Percentiles rank a stretch among this genome's conserved stretches.
These are phyloP conservation scores for Phytophthora multivora DNA, from an alignment of 352 stramenopile species.

Conservation along the genomic window DNA sequence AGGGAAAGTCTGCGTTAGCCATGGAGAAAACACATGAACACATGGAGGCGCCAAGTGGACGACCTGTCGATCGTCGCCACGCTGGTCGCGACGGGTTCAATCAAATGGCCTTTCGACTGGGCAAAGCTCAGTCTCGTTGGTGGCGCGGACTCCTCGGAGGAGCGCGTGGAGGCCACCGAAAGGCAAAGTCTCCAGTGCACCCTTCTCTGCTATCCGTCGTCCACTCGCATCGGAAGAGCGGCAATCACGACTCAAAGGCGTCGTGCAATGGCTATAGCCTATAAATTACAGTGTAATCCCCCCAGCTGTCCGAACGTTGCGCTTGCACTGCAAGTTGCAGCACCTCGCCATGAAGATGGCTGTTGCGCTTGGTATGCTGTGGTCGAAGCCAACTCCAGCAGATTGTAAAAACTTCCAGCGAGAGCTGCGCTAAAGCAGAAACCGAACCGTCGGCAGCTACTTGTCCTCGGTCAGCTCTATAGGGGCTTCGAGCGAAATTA, in stretches of 20 bases:
- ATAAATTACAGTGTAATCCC: no score
- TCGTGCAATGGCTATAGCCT: conserved; percentile 2
- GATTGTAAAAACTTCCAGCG: no score
- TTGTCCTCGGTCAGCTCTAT: no score
- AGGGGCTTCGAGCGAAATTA: no score
- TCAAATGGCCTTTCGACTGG: conserved; percentile 6
- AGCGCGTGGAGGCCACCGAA: conserved; percentile 12
- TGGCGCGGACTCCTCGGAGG: neutral
- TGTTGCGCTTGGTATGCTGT: neutral
- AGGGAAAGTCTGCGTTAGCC: no score
- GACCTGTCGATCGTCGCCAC: conserved; percentile 11
- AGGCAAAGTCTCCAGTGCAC: conserved; percentile 8
- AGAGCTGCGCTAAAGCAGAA: no score
- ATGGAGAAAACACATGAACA: conserved; percentile 5
- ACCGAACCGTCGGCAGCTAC: no score
- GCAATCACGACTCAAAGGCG: conserved; percentile 1
- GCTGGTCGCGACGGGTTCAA: conserved; percentile 16
- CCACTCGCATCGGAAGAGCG: conserved; percentile 13
- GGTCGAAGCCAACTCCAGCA: neutral
- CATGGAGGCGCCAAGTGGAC: conserved; percentile 8
- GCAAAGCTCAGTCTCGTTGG: conserved; percentile 1
- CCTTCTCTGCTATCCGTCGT: conserved; percentile 26
- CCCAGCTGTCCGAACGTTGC: conserved; percentile 15
- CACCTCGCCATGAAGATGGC: conserved; percentile 2
- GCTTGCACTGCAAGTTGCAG: no score